These are phyloP conservation scores for Zygosaccharomyces siamensis DNA, from an alignment of 805 yeast species.

Conservation along the genomic window DNA sequence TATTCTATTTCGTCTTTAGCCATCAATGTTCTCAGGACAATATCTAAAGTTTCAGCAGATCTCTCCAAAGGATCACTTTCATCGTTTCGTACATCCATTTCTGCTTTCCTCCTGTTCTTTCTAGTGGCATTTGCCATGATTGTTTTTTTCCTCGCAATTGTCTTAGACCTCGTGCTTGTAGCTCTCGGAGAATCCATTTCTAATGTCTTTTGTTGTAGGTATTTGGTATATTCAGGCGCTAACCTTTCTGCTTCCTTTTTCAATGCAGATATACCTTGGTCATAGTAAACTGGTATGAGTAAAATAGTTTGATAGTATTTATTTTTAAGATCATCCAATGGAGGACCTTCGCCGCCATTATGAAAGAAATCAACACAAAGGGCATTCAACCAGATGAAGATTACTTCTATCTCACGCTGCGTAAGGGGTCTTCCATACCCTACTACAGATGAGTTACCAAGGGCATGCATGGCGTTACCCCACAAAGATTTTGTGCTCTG, in stretches of 20 bases:
- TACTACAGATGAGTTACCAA: conserved; percentile 34
- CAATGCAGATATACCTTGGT: conserved; percentile 43
- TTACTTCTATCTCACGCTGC: conserved; percentile 56
- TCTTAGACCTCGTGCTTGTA: conserved; percentile 39
- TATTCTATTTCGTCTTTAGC: conserved; percentile 57
- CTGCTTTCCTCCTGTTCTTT: conserved; percentile 45
- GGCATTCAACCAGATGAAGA: conserved; percentile 63
- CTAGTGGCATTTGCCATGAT: conserved; percentile 69
- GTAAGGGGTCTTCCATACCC: conserved; percentile 56
- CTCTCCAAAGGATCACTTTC: conserved; percentile 40
- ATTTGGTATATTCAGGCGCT: conserved; percentile 49
- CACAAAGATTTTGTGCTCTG: conserved; percentile 36
- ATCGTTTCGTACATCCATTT: conserved; percentile 43
- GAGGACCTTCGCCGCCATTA: conserved; percentile 77
- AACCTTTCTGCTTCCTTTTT: conserved; percentile 55
- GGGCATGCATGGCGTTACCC: conserved; percentile 47
- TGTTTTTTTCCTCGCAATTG: conserved; percentile 59
- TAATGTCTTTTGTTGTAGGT: conserved; percentile 38
- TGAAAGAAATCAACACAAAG: conserved; percentile 72
- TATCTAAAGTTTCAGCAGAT: conserved; percentile 50
- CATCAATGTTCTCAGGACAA: conserved; percentile 65
- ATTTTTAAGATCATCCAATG: conserved; percentile 56
- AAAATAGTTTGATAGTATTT: conserved; percentile 60
- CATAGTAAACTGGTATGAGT: conserved; percentile 62
- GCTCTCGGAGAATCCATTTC: conserved; percentile 26